A percentile compares a stretch with the other conserved stretches of the same genome.
phyloP scores from a whole-genome alignment of 495 filamentous ascomycete genomes.

The Neurospora sp. region DNA sequence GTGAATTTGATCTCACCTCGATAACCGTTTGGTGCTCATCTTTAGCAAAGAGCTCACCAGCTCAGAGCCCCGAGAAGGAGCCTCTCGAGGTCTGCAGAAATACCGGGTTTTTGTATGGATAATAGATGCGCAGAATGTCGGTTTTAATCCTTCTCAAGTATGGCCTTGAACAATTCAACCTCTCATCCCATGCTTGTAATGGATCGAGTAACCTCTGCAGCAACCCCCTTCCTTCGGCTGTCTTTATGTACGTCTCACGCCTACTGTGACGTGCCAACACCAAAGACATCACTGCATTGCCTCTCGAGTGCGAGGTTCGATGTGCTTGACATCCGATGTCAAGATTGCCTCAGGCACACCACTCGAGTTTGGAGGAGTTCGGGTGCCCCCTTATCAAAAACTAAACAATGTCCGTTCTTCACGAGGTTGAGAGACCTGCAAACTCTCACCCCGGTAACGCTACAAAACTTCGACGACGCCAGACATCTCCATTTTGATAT shows the following conservation, averaged over 20 bases:
- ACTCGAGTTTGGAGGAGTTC: neutral
- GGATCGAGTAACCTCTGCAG: neutral
- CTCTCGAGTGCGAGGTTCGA: neutral
- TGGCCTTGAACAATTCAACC: neutral
- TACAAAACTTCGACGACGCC: neutral
- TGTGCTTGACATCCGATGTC: neutral
- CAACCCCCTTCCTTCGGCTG: no score
- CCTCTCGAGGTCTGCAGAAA: neutral
- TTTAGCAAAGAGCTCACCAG: neutral
- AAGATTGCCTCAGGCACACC: neutral
- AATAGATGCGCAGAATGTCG: neutral
- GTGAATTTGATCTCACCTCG: neutral
- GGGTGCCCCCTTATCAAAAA: neutral
- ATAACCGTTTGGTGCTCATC: neutral
- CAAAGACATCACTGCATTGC: neutral
- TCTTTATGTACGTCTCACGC: no score
- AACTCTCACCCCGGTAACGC: neutral
- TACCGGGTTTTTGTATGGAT: neutral
- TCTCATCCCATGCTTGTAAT: neutral
- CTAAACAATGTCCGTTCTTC: neutral
- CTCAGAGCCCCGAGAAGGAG: neutral
- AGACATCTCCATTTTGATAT: neutral
- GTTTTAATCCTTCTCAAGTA: no score
- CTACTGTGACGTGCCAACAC: neutral
- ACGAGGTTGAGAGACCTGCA: neutral